These are phyloP conservation scores for Populus hybrid DNA, from an alignment of 441 rosid species.

Conservation along the genomic window DNA sequence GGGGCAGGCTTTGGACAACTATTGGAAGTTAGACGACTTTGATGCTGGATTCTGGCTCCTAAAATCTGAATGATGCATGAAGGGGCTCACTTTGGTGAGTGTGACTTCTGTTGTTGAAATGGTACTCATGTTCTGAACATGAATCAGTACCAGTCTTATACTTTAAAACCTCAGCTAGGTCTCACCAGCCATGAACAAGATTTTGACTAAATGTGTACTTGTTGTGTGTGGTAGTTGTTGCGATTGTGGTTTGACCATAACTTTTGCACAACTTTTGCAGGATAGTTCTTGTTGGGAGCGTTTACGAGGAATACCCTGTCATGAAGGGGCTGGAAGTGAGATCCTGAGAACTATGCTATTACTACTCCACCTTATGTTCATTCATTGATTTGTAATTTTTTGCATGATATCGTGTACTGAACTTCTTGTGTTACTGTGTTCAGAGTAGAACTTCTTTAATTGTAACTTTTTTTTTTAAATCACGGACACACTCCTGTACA, in stretches of 20 bases:
- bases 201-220: neutral
- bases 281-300: constrained; percentile 15
- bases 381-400: constrained; percentile 11
- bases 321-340: neutral
- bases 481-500: neutral
- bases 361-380: neutral
- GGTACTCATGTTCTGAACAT: neutral
- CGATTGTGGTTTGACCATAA: neutral
- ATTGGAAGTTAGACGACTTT: neutral
- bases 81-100: neutral
- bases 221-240: neutral
- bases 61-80: neutral
- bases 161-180: neutral
- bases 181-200: neutral
- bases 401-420: constrained; percentile 15
- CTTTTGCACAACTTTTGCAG: constrained; percentile 21
- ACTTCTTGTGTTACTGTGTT: constrained; percentile 8
- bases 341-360: neutral
- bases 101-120: neutral
- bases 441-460: neutral
- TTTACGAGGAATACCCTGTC: neutral
- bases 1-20: neutral
- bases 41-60: neutral
- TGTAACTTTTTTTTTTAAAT: too few species aligned
- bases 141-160: neutral